Evolutionary conservation across 2,329 filamentous ascomycete genomes (phyloP).

Genomic region (Epichloe uncinata): DNA sequence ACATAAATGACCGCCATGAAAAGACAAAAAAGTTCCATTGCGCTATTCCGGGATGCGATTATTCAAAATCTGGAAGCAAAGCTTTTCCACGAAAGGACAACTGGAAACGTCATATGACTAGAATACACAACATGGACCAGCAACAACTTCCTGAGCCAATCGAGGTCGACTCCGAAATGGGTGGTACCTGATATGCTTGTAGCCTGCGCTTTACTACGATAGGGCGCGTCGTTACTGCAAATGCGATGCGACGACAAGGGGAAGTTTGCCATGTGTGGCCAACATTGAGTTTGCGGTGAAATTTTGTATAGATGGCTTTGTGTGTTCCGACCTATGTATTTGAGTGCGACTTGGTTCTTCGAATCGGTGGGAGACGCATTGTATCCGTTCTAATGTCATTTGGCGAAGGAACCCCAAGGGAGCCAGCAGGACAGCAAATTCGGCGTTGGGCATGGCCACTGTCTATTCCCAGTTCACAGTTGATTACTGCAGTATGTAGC

Average conservation of each 20-base stretch:
- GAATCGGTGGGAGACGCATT: not conserved
- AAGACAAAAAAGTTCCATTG: slow-evolving; percentile 49
- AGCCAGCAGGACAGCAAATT: not conserved
- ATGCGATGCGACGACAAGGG: too few relatives aligned
- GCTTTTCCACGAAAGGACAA: slow-evolving; percentile 50
- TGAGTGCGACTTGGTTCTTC: not conserved
- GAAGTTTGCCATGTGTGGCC: too few relatives aligned
- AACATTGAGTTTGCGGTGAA: too few relatives aligned
- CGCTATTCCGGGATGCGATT: slow-evolving; percentile 38
- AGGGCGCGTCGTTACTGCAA: too few relatives aligned
- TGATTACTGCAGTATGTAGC: not conserved
- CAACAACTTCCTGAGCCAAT: slow-evolving; percentile 27
- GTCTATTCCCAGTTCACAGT: not conserved
- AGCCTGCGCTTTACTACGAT: too few relatives aligned
- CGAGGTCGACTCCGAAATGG: slow-evolving; percentile 25
- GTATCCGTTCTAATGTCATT: not conserved
- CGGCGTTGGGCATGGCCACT: not conserved
- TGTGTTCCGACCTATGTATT: too few relatives aligned
- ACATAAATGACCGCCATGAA: slow-evolving; percentile 48
- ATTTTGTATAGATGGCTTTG: too few relatives aligned
- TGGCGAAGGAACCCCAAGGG: not conserved
- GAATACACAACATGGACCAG: slow-evolving; percentile 38
- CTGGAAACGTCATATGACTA: slow-evolving; percentile 49
- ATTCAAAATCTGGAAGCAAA: slow-evolving; percentile 42
- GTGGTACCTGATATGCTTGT: slow-evolving; percentile 5